Evolutionary conservation across 2,329 filamentous ascomycete genomes (phyloP).

Genomic region (Beauveria varroae): DNA sequence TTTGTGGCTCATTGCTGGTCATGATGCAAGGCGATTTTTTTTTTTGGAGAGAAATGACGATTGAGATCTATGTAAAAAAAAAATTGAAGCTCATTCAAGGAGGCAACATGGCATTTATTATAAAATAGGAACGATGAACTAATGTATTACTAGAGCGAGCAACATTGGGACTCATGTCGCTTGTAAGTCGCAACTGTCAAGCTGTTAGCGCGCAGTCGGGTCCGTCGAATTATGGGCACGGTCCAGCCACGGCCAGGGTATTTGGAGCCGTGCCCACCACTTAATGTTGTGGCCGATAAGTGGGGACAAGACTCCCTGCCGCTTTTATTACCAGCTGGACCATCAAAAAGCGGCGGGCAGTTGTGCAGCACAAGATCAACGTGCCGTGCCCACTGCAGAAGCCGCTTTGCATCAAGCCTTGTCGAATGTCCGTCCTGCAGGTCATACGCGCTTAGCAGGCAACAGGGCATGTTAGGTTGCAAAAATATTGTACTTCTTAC

Average conservation of each 20-base stretch:
- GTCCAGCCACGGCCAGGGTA: background rate
- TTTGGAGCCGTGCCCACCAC: background rate
- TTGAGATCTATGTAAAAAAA: background rate
- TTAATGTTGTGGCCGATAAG: background rate
- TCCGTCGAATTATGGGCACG: background rate
- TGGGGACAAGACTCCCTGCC: no score
- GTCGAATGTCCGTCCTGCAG: no score
- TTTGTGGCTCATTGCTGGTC: background rate
- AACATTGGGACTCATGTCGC: background rate
- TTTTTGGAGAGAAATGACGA: background rate
- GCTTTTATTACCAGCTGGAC: no score
- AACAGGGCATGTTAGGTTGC: no score
- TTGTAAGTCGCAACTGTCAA: background rate
- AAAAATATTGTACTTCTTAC: no score
- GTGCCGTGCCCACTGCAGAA: no score
- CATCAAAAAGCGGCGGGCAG: no score
- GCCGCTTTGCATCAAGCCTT: no score
- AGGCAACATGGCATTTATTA: background rate
- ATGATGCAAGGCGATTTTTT: background rate
- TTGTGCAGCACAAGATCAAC: no score
- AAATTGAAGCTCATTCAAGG: background rate
- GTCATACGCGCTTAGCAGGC: no score
- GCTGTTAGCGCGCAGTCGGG: no score
- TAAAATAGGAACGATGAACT: background rate
- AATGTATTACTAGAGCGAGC: background rate